Evolutionary conservation across 2,329 filamentous ascomycete species (phyloP).

Genomic region (Aspergillus amoenus): DNA sequence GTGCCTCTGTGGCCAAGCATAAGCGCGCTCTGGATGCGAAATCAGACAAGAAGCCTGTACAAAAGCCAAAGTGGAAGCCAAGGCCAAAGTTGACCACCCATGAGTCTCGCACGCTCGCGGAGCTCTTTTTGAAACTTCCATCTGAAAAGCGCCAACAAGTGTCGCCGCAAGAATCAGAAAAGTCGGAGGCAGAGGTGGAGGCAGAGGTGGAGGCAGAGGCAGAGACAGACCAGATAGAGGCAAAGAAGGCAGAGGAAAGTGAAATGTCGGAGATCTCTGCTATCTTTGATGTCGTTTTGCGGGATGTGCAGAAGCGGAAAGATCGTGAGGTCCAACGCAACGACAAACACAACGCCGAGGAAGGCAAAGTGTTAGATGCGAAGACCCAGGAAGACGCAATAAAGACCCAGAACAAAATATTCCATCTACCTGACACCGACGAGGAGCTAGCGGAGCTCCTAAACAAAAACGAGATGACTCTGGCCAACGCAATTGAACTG

Average conservation of each 20-base stretch:
- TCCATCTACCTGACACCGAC: background rate
- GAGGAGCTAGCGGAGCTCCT: slow-evolving; percentile 11
- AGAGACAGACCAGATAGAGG: slow-evolving; percentile 3
- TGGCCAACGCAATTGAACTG: slow-evolving; percentile 24
- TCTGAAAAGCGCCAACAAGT: slow-evolving; percentile 7
- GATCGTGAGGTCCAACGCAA: background rate
- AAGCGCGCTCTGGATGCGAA: background rate
- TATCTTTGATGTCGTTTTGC: slow-evolving; percentile 26
- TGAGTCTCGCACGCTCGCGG: slow-evolving; percentile 17
- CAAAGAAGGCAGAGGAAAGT: background rate
- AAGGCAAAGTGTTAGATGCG: background rate
- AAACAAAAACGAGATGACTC: slow-evolving; percentile 16
- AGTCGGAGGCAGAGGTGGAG: background rate
- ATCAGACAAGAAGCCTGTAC: background rate
- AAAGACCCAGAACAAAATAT: background rate
- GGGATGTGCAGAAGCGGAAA: slow-evolving; percentile 16
- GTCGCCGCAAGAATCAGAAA: background rate
- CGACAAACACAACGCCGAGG: background rate
- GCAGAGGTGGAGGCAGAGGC: no score
- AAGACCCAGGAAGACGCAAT: background rate
- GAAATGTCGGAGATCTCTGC: slow-evolving; percentile 26
- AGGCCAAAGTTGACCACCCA: slow-evolving; percentile 14
- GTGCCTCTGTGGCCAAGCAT: background rate
- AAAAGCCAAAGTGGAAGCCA: slow-evolving; percentile 9
- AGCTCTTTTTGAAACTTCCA: slow-evolving; percentile 14